These are phyloP conservation scores for Hymenoscyphus occultus DNA, from an alignment of 2,329 filamentous ascomycete species.

Conservation along the genomic window DNA sequence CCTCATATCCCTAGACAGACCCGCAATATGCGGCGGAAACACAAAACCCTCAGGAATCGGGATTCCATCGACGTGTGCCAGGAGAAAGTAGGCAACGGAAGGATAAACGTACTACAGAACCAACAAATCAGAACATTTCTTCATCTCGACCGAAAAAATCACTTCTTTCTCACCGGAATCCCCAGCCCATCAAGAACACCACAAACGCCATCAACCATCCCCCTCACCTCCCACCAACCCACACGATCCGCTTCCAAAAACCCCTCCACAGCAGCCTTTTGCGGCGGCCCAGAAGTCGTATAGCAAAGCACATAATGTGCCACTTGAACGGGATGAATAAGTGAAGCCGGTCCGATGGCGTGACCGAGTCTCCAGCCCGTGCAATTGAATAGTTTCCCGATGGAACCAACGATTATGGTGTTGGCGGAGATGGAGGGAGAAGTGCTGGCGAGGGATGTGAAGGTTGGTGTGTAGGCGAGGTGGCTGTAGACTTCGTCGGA, in stretches of 20 bases:
- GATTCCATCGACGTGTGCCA: not conserved
- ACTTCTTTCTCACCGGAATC: not conserved
- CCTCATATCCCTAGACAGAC: not conserved
- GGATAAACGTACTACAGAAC: not conserved
- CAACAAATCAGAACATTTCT: not conserved
- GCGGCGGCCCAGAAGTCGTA: not conserved
- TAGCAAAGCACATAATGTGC: not conserved
- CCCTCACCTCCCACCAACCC: not conserved
- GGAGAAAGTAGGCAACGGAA: not conserved
- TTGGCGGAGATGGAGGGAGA: not conserved
- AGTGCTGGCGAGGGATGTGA: not conserved
- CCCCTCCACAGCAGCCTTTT: not conserved
- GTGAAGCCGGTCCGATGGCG: not conserved
- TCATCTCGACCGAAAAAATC: not conserved
- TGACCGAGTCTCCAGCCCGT: slow-evolving; percentile 1
- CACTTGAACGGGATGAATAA: not conserved
- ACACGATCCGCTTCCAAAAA: not conserved
- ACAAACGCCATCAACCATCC: not conserved
- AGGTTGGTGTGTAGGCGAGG: not conserved
- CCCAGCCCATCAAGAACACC: not conserved
- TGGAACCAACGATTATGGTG: not conserved
- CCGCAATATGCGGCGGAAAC: not conserved
- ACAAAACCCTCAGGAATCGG: not conserved
- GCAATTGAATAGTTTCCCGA: not conserved
- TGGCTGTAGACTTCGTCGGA: slow-evolving; percentile 1